Evolutionary conservation across 1,139 yeast species (phyloP).

Genomic region (Debaryomyces sp.): DNA sequence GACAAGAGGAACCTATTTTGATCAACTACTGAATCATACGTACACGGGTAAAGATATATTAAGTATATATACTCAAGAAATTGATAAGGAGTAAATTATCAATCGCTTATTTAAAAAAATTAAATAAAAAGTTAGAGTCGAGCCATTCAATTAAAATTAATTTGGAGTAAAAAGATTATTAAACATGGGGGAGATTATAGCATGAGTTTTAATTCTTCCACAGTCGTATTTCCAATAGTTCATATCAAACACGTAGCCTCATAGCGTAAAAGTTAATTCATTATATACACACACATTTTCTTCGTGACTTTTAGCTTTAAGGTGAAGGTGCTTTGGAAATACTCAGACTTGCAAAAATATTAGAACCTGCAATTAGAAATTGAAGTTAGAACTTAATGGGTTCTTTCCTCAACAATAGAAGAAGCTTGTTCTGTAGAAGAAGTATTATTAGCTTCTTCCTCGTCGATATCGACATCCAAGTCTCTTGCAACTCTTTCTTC

Average conservation of each 20-base stretch:
- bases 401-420: background rate
- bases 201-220: background rate
- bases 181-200: background rate
- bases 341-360: background rate
- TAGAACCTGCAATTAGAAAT: background rate
- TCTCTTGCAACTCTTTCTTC: slow-evolving; percentile 61
- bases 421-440: too few relatives aligned
- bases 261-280: slow-evolving; percentile 11
- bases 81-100: background rate
- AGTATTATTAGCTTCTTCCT: slow-evolving; percentile 18
- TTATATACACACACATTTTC: slow-evolving; percentile 22
- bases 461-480: slow-evolving; percentile 56
- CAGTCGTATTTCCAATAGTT: background rate
- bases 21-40: background rate
- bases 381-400: background rate
- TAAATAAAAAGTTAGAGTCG: slow-evolving; percentile 14
- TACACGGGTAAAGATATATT: slow-evolving; percentile 7
- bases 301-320: slow-evolving; percentile 14
- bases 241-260: background rate
- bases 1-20: background rate
- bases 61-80: background rate
- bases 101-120: background rate
- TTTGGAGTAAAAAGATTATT: slow-evolving; percentile 12
- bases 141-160: slow-evolving; percentile 17
- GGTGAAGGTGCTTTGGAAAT: background rate